phyloP scores from a whole-genome alignment of 192 early-diverging fungal species.

The Coemansia sp. region DNA sequence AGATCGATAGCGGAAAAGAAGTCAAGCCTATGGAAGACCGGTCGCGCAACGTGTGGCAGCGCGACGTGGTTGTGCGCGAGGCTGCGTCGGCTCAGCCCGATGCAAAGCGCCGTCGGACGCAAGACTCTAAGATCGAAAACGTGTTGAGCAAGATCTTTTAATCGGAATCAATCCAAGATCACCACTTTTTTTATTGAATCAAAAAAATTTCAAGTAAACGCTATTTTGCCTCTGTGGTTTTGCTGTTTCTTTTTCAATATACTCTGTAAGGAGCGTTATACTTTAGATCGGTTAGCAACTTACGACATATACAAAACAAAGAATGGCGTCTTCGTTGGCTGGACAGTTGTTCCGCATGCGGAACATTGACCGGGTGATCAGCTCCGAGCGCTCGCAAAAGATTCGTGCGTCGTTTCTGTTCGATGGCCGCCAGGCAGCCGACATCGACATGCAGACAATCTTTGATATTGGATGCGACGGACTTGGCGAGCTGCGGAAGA shows the following conservation, averaged over 20 bases:
- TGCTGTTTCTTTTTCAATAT: too few species aligned
- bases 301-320: slow-evolving; percentile 13
- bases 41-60: slow-evolving; percentile 61
- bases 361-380: slow-evolving; percentile 60
- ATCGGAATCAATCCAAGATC: neutral
- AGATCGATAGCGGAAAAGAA: slow-evolving; percentile 29
- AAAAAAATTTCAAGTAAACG: neutral
- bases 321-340: slow-evolving; percentile 63
- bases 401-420: slow-evolving; percentile 80
- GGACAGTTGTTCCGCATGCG: slow-evolving; percentile 66
- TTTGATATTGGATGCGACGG: slow-evolving; percentile 81
- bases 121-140: slow-evolving; percentile 10
- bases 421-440: slow-evolving; percentile 76
- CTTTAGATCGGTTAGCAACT: neutral
- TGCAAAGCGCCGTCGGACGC: slow-evolving; percentile 18
- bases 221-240: too few species aligned
- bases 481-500: slow-evolving; percentile 67
- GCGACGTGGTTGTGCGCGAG: slow-evolving; percentile 60
- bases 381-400: slow-evolving; percentile 58
- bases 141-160: slow-evolving; percentile 22
- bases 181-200: neutral
- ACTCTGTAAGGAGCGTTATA: too few species aligned
- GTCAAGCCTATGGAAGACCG: slow-evolving; percentile 53
- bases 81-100: slow-evolving; percentile 10
- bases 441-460: slow-evolving; percentile 85